phyloP scores from a whole-genome alignment of 2,329 filamentous ascomycete genomes.

The Curvularia verruculosa region DNA sequence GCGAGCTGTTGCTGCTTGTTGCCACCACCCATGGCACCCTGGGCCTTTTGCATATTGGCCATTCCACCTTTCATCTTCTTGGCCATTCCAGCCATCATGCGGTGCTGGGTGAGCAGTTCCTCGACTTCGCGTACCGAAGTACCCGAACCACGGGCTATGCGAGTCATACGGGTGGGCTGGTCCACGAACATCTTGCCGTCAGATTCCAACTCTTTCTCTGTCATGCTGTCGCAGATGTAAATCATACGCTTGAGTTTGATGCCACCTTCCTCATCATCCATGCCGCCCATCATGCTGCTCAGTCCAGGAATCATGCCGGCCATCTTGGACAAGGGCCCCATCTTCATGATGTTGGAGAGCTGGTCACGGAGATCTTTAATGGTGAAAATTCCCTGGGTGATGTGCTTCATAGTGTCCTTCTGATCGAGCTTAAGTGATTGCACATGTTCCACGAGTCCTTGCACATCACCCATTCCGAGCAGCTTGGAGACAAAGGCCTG shows the following conservation, averaged over 20 bases:
- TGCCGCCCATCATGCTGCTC: slow-evolving; percentile 89
- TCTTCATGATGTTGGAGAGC: slow-evolving; percentile 98
- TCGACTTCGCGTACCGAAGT: slow-evolving; percentile 93
- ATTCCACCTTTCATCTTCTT: slow-evolving; percentile 99
- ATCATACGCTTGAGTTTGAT: slow-evolving; percentile 97
- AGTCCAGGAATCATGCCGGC: slow-evolving; percentile 98
- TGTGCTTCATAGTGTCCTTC: slow-evolving; percentile 99
- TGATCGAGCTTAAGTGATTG: slow-evolving; percentile 95
- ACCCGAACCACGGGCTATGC: slow-evolving; percentile 86
- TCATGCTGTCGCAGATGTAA: slow-evolving; percentile 99
- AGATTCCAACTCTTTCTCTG: slow-evolving; percentile 89
- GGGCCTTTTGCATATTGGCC: slow-evolving; percentile 95
- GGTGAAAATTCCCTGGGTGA: slow-evolving; percentile 94
- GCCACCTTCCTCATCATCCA: slow-evolving; percentile 96
- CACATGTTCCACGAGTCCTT: slow-evolving; percentile 92
- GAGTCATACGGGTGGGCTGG: slow-evolving; percentile 89
- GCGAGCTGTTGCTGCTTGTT: slow-evolving; percentile 94
- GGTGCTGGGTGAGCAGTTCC: slow-evolving; percentile 94
- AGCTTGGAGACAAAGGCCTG: slow-evolving; percentile 93
- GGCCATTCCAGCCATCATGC: slow-evolving; percentile 99
- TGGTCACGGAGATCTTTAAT: slow-evolving; percentile 94
- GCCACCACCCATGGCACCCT: slow-evolving; percentile 86
- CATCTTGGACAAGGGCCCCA: slow-evolving; percentile 97
- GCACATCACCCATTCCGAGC: slow-evolving; percentile 96
- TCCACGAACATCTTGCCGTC: slow-evolving; percentile 95